Evolutionary conservation across 352 stramenopile genomes (phyloP), one percentile per base, ranked within the genome.

Genomic region (Pythium aristosporum): DNA sequence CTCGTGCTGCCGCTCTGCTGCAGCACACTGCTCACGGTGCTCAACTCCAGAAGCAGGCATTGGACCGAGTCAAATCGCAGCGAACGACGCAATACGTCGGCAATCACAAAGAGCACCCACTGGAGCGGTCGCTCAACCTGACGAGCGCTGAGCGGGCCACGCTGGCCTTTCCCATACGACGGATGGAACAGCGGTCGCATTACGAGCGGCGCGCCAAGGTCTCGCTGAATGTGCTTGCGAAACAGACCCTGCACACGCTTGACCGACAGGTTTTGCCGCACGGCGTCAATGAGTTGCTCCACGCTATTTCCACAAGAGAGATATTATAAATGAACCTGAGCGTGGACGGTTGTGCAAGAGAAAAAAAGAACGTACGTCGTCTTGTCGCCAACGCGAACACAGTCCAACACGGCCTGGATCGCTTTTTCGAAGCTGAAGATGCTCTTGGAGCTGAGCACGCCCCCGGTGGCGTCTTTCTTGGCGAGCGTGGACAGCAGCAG

Each of bases 141-240:
- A 0, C 80, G 77, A 9, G 15, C 70, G 58, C 34, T 78, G 77
- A 25, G 43, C 21, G 30, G 37, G 20, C 16, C 42, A 12, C 55
- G 48, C 0, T 63, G 68, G 10, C 50, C 34, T 39, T 39, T 84
- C 6, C 76, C 75, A 23, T 94, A 94, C 10, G 69, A 70, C 11
- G 69, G 76, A 39, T 92, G 86, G 67, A 96, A 74, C 9, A 96
- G 62, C 9, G 83, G 65, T 20, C 88, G 79, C 78, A 96, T 91
- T 11, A 77, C 74, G 4, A 94, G 68, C 1, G 88, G 88, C 0
- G 84, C 82, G 3, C 87, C 84, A 7, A 86, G 54, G 32, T 92
- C 85, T 9, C 74, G 73, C 20, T 71, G 60, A n/a, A 95, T 43
- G n/a, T 88, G 78, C 48, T 74, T 74, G 2, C 87, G 78, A 50